Percentiles rank a stretch among this genome's conserved stretches.
Evolutionary conservation across 129 eudicot genomes (phyloP).

Genomic region (Heracleum sosnowskyi): DNA sequence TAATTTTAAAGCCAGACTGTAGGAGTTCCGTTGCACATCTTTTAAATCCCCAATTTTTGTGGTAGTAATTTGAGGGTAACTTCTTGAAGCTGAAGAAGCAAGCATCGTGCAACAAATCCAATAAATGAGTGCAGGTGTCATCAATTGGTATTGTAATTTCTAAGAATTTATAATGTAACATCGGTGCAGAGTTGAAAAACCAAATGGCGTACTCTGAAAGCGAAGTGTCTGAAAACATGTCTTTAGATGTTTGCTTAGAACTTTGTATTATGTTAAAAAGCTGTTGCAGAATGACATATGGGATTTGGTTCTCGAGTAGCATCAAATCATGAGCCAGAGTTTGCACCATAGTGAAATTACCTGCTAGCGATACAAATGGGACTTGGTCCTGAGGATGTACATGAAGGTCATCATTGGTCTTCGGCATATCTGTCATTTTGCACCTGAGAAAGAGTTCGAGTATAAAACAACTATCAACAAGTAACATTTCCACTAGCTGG

Average conservation of each 20-base stretch:
- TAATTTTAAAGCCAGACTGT: not conserved
- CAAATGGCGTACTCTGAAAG: not conserved
- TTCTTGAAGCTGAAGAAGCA: not conserved
- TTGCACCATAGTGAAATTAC: not conserved
- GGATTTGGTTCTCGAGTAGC: conserved; percentile 9
- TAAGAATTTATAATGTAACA: not conserved
- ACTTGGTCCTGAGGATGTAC: not conserved
- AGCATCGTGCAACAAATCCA: not conserved
- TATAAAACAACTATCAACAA: no score
- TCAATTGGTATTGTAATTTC: not conserved
- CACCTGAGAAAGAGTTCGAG: no score
- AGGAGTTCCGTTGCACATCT: not conserved
- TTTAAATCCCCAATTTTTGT: not conserved
- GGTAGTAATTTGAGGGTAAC: not conserved
- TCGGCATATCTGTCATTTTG: no score
- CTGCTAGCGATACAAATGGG: not conserved
- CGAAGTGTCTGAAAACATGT: not conserved
- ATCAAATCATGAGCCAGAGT: not conserved
- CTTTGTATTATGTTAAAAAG: not conserved
- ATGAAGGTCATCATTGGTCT: not conserved
- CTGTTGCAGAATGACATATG: not conserved
- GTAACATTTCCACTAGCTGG: no score
- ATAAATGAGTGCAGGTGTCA: not conserved
- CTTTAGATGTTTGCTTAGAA: not conserved
- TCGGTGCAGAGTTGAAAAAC: not conserved